These are phyloP conservation scores for Zopfochytrium polystomum DNA, from an alignment of 371 early-diverging fungal genomes.

Conservation along the genomic window DNA sequence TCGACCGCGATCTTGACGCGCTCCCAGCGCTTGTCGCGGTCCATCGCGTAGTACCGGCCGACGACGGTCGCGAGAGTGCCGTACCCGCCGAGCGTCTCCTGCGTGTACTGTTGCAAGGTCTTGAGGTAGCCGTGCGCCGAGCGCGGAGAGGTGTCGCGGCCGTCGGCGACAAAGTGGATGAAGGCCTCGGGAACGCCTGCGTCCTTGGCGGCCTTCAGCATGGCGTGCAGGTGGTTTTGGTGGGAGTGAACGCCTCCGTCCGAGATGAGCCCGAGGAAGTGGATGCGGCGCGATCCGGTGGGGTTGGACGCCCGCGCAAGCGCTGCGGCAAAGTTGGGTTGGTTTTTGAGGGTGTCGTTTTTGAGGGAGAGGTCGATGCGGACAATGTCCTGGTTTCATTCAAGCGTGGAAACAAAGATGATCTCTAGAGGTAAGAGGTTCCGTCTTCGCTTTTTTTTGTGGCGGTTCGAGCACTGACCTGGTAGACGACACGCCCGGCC, in stretches of 20 bases:
- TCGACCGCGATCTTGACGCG: constrained; percentile 92
- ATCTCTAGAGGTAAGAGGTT: no score
- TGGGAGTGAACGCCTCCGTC: constrained; percentile 99
- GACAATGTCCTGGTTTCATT: constrained; percentile 99
- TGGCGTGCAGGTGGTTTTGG: constrained; percentile 85
- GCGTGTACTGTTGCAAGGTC: constrained; percentile 9
- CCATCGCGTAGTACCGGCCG: constrained; percentile 99
- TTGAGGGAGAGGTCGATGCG: constrained; percentile 89
- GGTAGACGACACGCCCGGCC: constrained; percentile 96
- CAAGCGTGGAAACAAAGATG: no score
- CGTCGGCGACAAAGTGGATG: constrained; percentile 98
- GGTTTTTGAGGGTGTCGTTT: constrained; percentile 59
- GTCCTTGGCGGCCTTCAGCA: constrained; percentile 82
- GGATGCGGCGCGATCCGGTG: constrained; percentile 82
- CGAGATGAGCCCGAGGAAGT: constrained; percentile 96
- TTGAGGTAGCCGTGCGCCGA: constrained; percentile 57
- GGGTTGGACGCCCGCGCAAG: constrained; percentile 76
- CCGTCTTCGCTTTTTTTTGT: no score
- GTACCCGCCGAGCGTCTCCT: constrained; percentile 46
- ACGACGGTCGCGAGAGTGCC: constrained; percentile 89
- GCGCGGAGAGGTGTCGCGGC: constrained; percentile 96
- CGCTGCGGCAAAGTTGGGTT: constrained; percentile 73
- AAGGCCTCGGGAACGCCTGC: constrained; percentile 81
- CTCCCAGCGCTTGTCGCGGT: constrained; percentile 99
- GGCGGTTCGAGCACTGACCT: no score